phyloP scores from a whole-genome alignment of 371 early-diverging fungal genomes.

The Massospora cicadina region DNA sequence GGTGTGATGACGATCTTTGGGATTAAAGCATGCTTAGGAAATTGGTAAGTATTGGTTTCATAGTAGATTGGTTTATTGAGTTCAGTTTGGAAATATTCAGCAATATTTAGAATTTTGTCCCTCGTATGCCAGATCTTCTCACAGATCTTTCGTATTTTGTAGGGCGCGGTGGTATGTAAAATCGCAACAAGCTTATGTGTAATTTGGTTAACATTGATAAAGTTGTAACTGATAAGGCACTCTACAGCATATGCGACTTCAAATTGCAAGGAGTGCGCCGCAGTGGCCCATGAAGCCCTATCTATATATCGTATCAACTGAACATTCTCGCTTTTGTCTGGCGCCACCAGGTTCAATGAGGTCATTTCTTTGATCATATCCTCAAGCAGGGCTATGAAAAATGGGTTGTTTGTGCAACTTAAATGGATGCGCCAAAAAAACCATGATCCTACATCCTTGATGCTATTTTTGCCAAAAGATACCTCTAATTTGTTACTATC shows the following conservation, averaged over 20 bases:
- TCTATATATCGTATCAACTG: background rate
- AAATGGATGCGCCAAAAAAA: background rate
- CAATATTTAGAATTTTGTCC: background rate
- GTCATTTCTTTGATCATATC: background rate
- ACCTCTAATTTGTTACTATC: background rate
- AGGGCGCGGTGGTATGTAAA: background rate
- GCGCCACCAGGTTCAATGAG: background rate
- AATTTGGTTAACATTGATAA: background rate
- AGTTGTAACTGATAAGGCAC: background rate
- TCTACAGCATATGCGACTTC: background rate
- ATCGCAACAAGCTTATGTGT: background rate
- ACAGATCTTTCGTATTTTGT: background rate
- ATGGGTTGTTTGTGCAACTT: background rate
- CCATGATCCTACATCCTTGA: background rate
- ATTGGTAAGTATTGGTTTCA: slow-evolving; percentile 2
- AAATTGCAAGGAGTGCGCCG: background rate
- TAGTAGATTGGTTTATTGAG: background rate
- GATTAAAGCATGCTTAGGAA: slow-evolving; percentile 29
- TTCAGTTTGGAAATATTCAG: background rate
- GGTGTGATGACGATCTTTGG: slow-evolving; percentile 44
- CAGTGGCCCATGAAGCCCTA: background rate
- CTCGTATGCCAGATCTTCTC: background rate
- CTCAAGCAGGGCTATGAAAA: background rate
- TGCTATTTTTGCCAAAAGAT: background rate
- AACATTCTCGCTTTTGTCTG: background rate